phyloP scores from a whole-genome alignment of 176 grass and related monocot species.

The Chrysopogon serrulatus region DNA sequence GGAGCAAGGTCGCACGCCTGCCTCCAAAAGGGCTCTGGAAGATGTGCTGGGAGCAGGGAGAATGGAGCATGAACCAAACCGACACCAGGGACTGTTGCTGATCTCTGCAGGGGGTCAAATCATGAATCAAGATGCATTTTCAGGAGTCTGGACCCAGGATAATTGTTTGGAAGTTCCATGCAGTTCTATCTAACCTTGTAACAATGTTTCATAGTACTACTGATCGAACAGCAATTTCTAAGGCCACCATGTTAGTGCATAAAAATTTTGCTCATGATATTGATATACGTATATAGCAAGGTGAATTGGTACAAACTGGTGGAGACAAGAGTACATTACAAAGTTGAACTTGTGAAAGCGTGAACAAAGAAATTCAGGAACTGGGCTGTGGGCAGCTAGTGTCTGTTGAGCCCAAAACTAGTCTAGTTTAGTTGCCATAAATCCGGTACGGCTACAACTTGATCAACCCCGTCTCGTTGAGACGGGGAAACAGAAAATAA shows the following conservation, averaged over 20 bases:
- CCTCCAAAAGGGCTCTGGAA: constrained; percentile 57
- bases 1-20: constrained; percentile 83
- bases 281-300: no score
- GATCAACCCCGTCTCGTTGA: no score
- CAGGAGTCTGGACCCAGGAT: no score
- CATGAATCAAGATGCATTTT: neutral
- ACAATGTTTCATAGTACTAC: neutral
- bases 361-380: no score
- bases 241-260: neutral
- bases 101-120: constrained; percentile 60
- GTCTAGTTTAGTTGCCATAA: no score
- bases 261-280: neutral
- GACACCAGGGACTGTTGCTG: constrained; percentile 62
- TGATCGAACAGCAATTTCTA: neutral
- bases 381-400: no score
- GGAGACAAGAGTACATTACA: no score
- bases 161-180: neutral
- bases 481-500: no score
- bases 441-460: no score
- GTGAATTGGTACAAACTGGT: neutral
- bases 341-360: no score
- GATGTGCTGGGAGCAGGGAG: constrained; percentile 42
- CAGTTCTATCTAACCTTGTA: neutral
- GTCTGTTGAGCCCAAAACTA: no score
- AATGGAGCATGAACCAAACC: constrained; percentile 87